phyloP scores from a whole-genome alignment of 768 basidiomycete species.

The Naganishia vishniacii region DNA sequence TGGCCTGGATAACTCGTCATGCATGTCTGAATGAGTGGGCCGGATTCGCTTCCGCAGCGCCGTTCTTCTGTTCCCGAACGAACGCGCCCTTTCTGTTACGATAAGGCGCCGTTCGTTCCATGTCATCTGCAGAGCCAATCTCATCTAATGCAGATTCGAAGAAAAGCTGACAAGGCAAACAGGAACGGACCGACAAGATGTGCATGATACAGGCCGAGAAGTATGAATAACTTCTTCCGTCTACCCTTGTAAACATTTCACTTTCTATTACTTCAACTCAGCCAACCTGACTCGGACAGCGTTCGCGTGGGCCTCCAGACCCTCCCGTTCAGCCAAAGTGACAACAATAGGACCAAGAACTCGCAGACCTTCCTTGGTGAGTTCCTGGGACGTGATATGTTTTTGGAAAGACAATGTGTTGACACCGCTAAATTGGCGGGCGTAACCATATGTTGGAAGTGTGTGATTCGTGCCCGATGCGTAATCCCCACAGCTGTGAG shows the following conservation, averaged over 20 bases:
- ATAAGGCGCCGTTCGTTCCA: too few relatives aligned
- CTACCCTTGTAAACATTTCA: too few relatives aligned
- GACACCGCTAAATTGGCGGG: constrained; percentile 95
- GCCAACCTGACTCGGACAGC: constrained; percentile 79
- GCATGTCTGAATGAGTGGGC: not conserved
- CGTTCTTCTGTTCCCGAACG: too few relatives aligned
- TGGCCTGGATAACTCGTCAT: not conserved
- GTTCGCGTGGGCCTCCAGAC: constrained; percentile 88
- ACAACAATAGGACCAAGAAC: constrained; percentile 79
- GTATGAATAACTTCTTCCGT: not conserved
- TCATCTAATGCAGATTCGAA: too few relatives aligned
- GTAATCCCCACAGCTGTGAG: constrained; percentile 85
- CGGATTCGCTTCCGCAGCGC: too few relatives aligned
- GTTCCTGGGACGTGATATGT: constrained; percentile 94
- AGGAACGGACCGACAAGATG: too few relatives aligned
- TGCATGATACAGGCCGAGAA: too few relatives aligned
- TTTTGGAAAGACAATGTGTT: constrained; percentile 97
- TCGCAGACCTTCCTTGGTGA: constrained; percentile 70
- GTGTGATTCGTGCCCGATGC: constrained; percentile 99
- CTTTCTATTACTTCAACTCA: constrained; percentile 29
- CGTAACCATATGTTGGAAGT: constrained; percentile 80
- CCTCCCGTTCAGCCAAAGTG: constrained; percentile 89
- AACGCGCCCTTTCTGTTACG: too few relatives aligned
- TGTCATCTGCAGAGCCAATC: too few relatives aligned
- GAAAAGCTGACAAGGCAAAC: too few relatives aligned